Percentiles rank a stretch among this genome's conserved stretches.
Conservation (phyloP, 495 filamentous ascomycete genomes). For the Xylaria venustula region DNA sequence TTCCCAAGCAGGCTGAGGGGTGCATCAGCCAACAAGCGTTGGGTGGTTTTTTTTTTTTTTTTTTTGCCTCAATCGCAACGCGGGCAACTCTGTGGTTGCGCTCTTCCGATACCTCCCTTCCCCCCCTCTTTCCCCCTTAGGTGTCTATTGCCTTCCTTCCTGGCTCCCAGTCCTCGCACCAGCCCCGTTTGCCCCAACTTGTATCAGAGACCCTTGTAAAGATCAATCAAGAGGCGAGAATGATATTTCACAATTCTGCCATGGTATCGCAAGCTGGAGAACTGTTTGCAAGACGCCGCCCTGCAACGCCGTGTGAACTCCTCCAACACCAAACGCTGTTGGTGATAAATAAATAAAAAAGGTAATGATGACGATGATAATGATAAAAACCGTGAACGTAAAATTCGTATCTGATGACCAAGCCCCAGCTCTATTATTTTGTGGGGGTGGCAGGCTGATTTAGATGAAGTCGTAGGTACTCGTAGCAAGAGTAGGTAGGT, state of each 20-base stretch:
- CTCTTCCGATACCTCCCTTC: background rate
- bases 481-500: slow-evolving; percentile 13
- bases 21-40: background rate
- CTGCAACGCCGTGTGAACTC: slow-evolving; percentile 36
- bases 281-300: slow-evolving; percentile 28
- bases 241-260: background rate
- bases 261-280: slow-evolving; percentile 11
- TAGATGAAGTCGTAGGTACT: background rate
- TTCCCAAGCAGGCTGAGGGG: background rate
- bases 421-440: slow-evolving; percentile 6
- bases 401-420: slow-evolving; percentile 14
- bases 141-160: background rate
- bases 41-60: too few species aligned
- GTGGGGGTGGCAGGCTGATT: background rate
- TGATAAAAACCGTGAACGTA: slow-evolving; percentile 11
- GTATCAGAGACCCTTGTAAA: slow-evolving; percentile 6
- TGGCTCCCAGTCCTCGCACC: background rate
- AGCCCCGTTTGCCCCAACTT: background rate
- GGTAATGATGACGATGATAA: background rate
- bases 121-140: background rate
- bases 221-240: background rate
- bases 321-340: slow-evolving; percentile 19
- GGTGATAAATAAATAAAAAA: background rate
- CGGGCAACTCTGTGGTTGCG: background rate
- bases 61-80: too few species aligned